Evolutionary conservation across 2,329 filamentous ascomycete species (phyloP), one percentile per base, ranked within the genome.

Genomic region (Diaporthe australafricana): DNA sequence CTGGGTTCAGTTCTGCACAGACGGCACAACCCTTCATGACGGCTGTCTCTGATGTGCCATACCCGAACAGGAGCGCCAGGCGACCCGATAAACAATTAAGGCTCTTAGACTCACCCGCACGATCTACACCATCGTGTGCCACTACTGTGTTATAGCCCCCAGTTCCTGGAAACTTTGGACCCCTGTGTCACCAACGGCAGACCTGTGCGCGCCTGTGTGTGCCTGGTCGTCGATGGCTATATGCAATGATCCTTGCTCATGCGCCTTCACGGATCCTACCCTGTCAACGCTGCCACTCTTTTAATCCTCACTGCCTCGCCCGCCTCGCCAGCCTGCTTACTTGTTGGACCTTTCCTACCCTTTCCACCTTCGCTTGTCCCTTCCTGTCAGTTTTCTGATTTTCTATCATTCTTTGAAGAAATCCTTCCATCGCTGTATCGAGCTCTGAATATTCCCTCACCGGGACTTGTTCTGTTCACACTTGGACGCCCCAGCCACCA

Each of bases 241-340:
- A 48, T 69, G 66, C 66, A 69, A 2, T 8, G 25, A 69, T 50
- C 67, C 67, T 25, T 60, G 67, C 45, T 27, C 27, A 50, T 65
- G 60, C 60, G 60, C 60, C 60, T 50, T 50, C 45, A 12, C 53
- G 42, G 66, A 68, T 68, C 66, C 66, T 32, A 48, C 66, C 66
- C 45, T 69, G 66, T 48, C 38, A 27, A 40, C 40, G 66, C 66
- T 60, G 66, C 67, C 45, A 69, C 53, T 50, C 45, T 50, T 50
- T 60, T 60, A 30, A 35, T 56, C 56, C 53, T 69, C 67, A 57
- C 67, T 69, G 67, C 66, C 66, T 68, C 66, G 25, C 66, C 67
- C 55, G 32, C 55, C 47, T 35, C 27, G 45, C 60, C 42, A 65
- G 60, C 60, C 60, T 69, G 53, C 45, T 52, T 69, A 60, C 53